Evolutionary conservation across 768 basidiomycete species (phyloP), one percentile per base, ranked within the genome.

Genomic region (Mycena sanguinolenta): DNA sequence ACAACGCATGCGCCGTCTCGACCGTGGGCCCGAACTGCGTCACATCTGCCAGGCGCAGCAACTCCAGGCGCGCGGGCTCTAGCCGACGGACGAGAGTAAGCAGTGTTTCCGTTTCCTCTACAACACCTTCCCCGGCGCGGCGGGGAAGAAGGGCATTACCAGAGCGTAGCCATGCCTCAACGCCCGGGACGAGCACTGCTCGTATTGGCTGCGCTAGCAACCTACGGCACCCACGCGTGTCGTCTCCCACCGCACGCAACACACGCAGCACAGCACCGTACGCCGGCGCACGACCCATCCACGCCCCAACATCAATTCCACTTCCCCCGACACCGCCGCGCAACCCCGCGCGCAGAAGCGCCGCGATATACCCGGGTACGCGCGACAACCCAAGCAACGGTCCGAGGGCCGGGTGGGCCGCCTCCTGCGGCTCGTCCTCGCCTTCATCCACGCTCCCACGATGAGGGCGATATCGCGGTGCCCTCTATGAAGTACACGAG

Each of bases 1-100:
- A 82, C 32, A 85, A 75, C 61, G 73, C 76, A 62, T 82, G 79
- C 68, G 82, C 79, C 78, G 82, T 82, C 52, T 79, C 78, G 69
- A 81, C 78, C 53, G 83, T 84, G 50, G 78, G 77, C 36, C 73
- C 65, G 64, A 84, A 83, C 73, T 77, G 75, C 54, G 81, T 73
- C 57, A 73, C 80, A 5, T 71, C 73, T 58, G 78, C 79, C 23
- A 82, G 69, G 62, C 74, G 73, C 73, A 76, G 74, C 61, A 85
- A 70, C 66, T 75, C 77, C 17, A 73, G 72, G 10, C 79, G 68
- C 63, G 79, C 75, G 9, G 32, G 65, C 72, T 82, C 81, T 21
- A 84, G 75, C 16, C 30, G 13, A 2, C 69, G 61, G 17, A 73
- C 52, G 4, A 73, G 49, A 34, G 4, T 14, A 0, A n/a, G 49